Evolutionary conservation across 345 rosid genomes (phyloP), one percentile per base, ranked within the genome.

Genomic region (Salix arbutifolia): DNA sequence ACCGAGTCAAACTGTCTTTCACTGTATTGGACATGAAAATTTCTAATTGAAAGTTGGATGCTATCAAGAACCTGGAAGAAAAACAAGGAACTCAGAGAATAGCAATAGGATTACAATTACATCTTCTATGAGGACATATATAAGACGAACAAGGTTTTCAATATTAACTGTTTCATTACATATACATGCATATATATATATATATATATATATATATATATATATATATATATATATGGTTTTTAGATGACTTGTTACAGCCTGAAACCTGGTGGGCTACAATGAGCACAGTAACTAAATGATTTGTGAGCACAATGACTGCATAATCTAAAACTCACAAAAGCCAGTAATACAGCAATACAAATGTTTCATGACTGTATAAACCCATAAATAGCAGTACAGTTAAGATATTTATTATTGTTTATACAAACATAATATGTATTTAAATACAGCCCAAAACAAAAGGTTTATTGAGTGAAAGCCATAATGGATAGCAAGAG

Each of bases 1-100:
- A 94, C 98, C 4, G 83, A 83, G 84, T 85, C 82, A 72, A 80
- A 72, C 73, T 83, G 88, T 79, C 75, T 74, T 76, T 86, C 89
- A 69, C 80, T 80, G 86, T 92, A 94, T 56, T 84, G 80, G 42
- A 92, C 70, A 86, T 92, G 93, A 66, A 94, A 90, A 83, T 89
- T 91, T 86, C 82, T 89, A 78, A 91, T 88, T 69, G 95, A 94
- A 62, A 94, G 83, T 81, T 92, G 91, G 78, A 94, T 92, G 83
- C 89, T 88, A 85, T 92, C 97, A 77, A 94, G 91, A 85, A 91
- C 85, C 98, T 94, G 81, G 67, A 80, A 67, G 79, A 65, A 65
- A 35, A 77, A 65, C 38, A 17, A 50, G 66, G 65, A 52, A 12
- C 56, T 19, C 2, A 33, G 44, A 70, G 44, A 65, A 13, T n/a